Evolutionary conservation across 2,329 filamentous ascomycete genomes (phyloP), one percentile per base, ranked within the genome.

Genomic region (Ceratocystis eucalypticola): DNA sequence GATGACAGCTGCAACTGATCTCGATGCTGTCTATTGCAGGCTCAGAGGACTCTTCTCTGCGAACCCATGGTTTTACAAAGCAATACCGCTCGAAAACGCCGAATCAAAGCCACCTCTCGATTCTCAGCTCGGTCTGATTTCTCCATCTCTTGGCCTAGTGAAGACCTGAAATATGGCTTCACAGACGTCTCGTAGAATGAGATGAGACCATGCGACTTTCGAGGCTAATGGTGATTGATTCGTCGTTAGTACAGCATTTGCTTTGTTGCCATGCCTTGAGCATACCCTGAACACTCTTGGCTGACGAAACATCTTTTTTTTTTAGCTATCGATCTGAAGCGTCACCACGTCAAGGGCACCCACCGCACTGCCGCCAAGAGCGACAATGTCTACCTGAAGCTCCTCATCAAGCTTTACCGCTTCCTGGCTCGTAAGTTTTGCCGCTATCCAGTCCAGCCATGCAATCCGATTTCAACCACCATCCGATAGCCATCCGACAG

Each of bases 371-470:
- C 90, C 73, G 90, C 92, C 76, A 96, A 96, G 89, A 96, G 89
- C 83, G 89, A 96, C 83, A 96, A 96, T 85, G 90, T 93, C 76
- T 96, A 96, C 82, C 84, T 96, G 74, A 93, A 93, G 85, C 86
- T 96, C 78, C 84, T 97, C 78, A 92, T 96, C 80, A 96, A 96
- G 88, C 88, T 96, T 66, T 96, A 96, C 85, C 89, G 90, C 84
- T 96, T 96, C 86, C 82, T 96, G 79, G 87, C 91, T 76, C 90
- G 91, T 95, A 90, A 80, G 88, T 87, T 70, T 66, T 41, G 67
- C 20, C n/a, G 8, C 2, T 20, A 25, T 53, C 10, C 22, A 17
- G n/a, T 22, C 46, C 17, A 48, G 10, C 8, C 10, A 53, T 53
- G 15, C 46, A 20, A 20, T 20, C 6, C n/a, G 2, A 25, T 10